Evolutionary conservation across 140 eudicot species (phyloP), one percentile per base, ranked within the genome.

Genomic region (Stevia rebaudiana): DNA sequence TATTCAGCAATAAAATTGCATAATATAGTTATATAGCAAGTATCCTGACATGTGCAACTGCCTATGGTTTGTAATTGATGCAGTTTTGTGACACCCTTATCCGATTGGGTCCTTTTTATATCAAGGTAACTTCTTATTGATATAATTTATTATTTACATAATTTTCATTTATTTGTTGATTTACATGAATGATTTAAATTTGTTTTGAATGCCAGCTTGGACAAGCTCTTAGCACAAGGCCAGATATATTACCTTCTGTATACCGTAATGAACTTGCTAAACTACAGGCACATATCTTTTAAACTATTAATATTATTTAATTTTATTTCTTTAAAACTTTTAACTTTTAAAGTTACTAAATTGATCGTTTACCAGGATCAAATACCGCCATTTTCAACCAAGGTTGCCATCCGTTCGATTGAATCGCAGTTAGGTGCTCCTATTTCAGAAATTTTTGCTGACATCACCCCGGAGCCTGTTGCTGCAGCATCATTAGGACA

Each of bases 401-500:
- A 43, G 76, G 78, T 87, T 71, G 97, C 97, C 21, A 74, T 86
- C 23, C 82, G 67, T 43, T 90, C 94, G 31, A 84, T 90, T 55
- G 97, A 90, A 54, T 69, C 86, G 19, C 83, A 90, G 76, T 65
- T 90, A 69, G 97, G 97, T 71, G 79, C 67, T 76, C 94, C 94
- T 37, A 51, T 90, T 51, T 78, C 95, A 39, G 75, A 79, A 74
- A 71, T 90, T 58, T 90, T 90, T 76, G 78, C 94, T 17, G 95
- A 87, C 80, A 91, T 91, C 61, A 91, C 95, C 81, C 74, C 80
- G 6, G 77, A 84, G 74, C 98, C 98, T 25, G 68, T 91, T 68
- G 98, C 98, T 60, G 98, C 98, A 48, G 98, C 98, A 75, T 91
- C 98, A 61, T 69, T 91, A 41, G 96, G 98, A 36, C 98, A 91